Conservation (phyloP, 2,329 filamentous ascomycete genomes). For the Xylariaceae sp. region DNA sequence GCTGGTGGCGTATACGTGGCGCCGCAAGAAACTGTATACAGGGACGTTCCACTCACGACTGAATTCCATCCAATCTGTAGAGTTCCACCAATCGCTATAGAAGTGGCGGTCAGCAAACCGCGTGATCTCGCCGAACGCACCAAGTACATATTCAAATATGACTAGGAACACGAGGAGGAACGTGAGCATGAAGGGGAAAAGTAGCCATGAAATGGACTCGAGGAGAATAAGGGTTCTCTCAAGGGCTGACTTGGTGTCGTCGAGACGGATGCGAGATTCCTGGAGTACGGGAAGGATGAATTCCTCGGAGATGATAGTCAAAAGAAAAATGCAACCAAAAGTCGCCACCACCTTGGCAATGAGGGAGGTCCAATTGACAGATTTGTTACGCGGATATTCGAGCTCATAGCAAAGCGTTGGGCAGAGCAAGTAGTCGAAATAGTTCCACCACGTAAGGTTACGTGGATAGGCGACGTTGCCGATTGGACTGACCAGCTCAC, state of each 20-base stretch:
- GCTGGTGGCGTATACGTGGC: conserved; percentile 88
- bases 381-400: conserved; percentile 79
- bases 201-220: conserved; percentile 83
- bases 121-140: conserved; percentile 91
- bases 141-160: conserved; percentile 95
- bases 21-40: conserved; percentile 89
- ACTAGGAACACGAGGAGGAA: conserved; percentile 95
- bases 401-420: conserved; percentile 97
- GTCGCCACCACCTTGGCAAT: conserved; percentile 82
- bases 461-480: conserved; percentile 85
- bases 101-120: conserved; percentile 92
- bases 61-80: conserved; percentile 91
- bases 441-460: conserved; percentile 82
- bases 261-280: conserved; percentile 58
- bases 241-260: conserved; percentile 38
- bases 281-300: conserved; percentile 88
- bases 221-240: conserved; percentile 77
- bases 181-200: conserved; percentile 96
- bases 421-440: conserved; percentile 80
- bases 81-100: conserved; percentile 76
- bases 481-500: conserved; percentile 85
- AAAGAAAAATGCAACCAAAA: conserved; percentile 93
- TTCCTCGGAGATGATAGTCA: conserved; percentile 87
- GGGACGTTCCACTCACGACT: conserved; percentile 97
- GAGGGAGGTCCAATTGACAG: conserved; percentile 76